Percentiles rank a stretch among this genome's conserved stretches.
Evolutionary conservation across 805 yeast genomes (phyloP).

Genomic region (Spencermartinsiella europaea): DNA sequence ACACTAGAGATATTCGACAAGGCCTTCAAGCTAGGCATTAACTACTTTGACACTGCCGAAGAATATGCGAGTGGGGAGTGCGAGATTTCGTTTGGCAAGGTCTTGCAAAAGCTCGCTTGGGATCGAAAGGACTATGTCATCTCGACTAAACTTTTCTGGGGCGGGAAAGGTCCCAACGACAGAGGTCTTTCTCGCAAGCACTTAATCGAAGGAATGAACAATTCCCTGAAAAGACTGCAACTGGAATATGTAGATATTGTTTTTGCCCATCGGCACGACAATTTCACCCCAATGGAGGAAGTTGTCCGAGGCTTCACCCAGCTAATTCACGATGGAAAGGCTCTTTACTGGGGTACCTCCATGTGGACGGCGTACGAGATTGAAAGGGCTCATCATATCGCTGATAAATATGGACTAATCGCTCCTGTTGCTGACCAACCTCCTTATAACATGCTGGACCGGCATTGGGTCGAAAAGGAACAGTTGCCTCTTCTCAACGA

Average conservation of each 20-base stretch:
- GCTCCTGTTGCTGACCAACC: conserved; percentile 32
- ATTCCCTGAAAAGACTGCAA: conserved; percentile 27
- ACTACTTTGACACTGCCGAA: conserved; percentile 31
- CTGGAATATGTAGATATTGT: conserved; percentile 29
- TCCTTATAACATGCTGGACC: conserved; percentile 23
- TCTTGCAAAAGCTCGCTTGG: conserved; percentile 27
- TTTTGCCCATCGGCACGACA: conserved; percentile 30
- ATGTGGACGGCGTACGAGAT: conserved; percentile 31
- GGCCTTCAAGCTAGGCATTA: conserved; percentile 30
- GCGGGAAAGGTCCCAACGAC: conserved; percentile 25
- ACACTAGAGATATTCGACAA: conserved; percentile 24
- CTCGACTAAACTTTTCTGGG: conserved; percentile 30
- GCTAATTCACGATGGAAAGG: conserved; percentile 27
- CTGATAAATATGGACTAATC: conserved; percentile 27
- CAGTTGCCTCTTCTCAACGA: conserved; percentile 24
- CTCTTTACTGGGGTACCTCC: conserved; percentile 30
- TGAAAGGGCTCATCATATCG: conserved; percentile 30
- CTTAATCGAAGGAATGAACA: conserved; percentile 26
- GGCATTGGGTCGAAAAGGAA: conserved; percentile 28
- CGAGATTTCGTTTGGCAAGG: conserved; percentile 27
- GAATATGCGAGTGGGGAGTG: conserved; percentile 26
- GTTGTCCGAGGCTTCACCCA: conserved; percentile 29
- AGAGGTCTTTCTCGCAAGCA: conserved; percentile 29
- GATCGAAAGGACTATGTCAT: conserved; percentile 27
- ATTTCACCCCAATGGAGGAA: conserved; percentile 28